Base-by-base conservation (phyloP, 1,139 yeast species). In the Tardiomyces depauwii region DNA sequence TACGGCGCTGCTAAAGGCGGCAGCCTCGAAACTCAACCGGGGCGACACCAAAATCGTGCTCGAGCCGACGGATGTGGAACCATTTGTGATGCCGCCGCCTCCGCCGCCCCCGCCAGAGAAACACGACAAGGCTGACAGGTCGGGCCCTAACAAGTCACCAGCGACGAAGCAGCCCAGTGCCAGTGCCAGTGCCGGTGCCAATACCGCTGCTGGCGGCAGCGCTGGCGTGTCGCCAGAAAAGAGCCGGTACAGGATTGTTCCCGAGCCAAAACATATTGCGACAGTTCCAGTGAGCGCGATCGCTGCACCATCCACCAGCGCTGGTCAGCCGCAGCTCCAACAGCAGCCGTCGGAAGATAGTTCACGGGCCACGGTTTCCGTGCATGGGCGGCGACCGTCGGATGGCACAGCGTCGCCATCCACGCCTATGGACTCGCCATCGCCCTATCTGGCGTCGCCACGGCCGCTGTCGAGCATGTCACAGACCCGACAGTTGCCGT, bases 1-100 rank as follows among this genome's bases (percentile, higher is more conserved):
- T 0, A 52, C 63, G 19, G 60, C 59, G 39, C 45, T 67, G 55
- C 48, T 69, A 46, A 55, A 60, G 45, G 59, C 60, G 1, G 51
- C 55, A 10, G 47, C 49, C 14, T 48, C 53, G 11, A 51, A 54
- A 45, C 50, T 59, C 1, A 41, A 45, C n/a, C 45, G 38, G 18
- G 40, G 41, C 23, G 45, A 44, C 21, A 25, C 41, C 30, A 44
- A 43, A 11, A 11, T 18, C 18, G 18, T 14, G 18, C 39, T 14
- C 11, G 19, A 14, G 19, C 19, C 39, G 18, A 9, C 5, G 4
- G 39, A 36, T 6, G 19, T n/a, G 39, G 39, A 30, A 5, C 36
- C 36, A 30, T 30, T 30, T 10, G 36, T 30, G 36, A 30, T 30
- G 36, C 36, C 36, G 11, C 36, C 36, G 3, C 36, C 16, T 5